These are phyloP conservation scores for Hygrocybe coccinea DNA, from an alignment of 768 basidiomycete genomes.

Conservation along the genomic window DNA sequence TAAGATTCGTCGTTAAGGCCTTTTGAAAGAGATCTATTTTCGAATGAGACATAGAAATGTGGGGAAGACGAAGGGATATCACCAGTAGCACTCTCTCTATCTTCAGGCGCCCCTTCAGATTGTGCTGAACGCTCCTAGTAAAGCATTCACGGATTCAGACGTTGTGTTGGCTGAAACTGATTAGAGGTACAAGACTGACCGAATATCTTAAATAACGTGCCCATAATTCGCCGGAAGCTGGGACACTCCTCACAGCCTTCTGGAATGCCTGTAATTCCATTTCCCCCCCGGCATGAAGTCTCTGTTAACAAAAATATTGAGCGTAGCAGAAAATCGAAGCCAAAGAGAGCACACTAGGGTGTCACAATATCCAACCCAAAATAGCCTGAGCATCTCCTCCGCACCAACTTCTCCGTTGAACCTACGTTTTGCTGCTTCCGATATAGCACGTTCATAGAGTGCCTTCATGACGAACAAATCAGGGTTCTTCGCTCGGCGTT, in stretches of 20 bases:
- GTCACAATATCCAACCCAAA: conserved; percentile 75
- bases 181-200: conserved; percentile 36
- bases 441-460: conserved; percentile 70
- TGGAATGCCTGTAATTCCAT: conserved; percentile 40
- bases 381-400: conserved; percentile 53
- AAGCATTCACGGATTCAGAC: not conserved
- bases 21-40: conserved; percentile 19
- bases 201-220: conserved; percentile 69
- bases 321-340: not conserved
- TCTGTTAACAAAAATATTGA: conserved; percentile 26
- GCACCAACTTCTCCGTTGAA: conserved; percentile 51
- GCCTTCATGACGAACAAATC: conserved; percentile 52
- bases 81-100: conserved; percentile 30
- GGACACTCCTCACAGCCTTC: conserved; percentile 68
- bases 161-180: conserved; percentile 1
- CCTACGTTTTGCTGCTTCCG: conserved; percentile 60
- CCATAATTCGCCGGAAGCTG: conserved; percentile 74
- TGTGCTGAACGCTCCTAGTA: conserved; percentile 42
- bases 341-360: conserved; percentile 48
- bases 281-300: conserved; percentile 41
- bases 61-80: conserved; percentile 9
- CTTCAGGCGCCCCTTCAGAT: conserved; percentile 29
- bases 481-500: conserved; percentile 56
- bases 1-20: conserved; percentile 50
- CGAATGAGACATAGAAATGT: conserved; percentile 6